A percentile compares a stretch with the other conserved stretches of the same genome.
These are phyloP conservation scores for Gloeophyllum trabeum DNA, from an alignment of 768 basidiomycete genomes.

Conservation along the genomic window DNA sequence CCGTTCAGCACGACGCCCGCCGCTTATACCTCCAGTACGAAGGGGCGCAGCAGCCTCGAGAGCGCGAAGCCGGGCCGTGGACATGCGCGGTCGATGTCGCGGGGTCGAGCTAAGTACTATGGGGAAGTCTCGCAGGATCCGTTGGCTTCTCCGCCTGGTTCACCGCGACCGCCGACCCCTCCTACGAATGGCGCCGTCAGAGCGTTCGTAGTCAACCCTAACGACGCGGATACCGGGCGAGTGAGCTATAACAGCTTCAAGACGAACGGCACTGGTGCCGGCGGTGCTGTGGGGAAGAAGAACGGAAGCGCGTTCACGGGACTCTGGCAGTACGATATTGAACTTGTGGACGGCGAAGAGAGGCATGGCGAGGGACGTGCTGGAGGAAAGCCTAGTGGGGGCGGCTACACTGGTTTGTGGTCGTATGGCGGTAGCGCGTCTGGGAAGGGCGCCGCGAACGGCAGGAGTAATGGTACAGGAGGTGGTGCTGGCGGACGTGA, in stretches of 20 bases:
- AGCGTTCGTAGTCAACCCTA: too few relatives aligned
- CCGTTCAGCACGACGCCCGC: too few relatives aligned
- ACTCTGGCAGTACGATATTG: neutral
- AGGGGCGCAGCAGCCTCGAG: too few relatives aligned
- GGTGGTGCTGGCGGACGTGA: constrained; percentile 11
- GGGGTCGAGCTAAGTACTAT: too few relatives aligned
- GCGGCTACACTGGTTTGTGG: constrained; percentile 4
- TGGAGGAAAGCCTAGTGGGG: neutral
- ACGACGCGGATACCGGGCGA: too few relatives aligned
- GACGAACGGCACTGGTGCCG: neutral
- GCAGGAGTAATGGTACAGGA: constrained; percentile 16
- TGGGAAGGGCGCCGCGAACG: too few relatives aligned
- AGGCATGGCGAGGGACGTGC: constrained; percentile 1
- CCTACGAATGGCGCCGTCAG: too few relatives aligned
- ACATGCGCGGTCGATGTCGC: too few relatives aligned
- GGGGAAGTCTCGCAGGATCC: neutral
- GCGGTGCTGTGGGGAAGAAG: neutral
- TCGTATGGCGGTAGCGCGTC: neutral
- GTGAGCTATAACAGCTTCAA: too few relatives aligned
- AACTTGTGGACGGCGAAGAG: too few relatives aligned
- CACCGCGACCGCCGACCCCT: neutral
- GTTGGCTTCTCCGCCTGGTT: neutral
- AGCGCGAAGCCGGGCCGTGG: too few relatives aligned
- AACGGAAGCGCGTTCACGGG: neutral
- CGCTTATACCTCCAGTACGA: too few relatives aligned